phyloP scores from a whole-genome alignment of 2,329 filamentous ascomycete species.

The Pseudocercospora musae region DNA sequence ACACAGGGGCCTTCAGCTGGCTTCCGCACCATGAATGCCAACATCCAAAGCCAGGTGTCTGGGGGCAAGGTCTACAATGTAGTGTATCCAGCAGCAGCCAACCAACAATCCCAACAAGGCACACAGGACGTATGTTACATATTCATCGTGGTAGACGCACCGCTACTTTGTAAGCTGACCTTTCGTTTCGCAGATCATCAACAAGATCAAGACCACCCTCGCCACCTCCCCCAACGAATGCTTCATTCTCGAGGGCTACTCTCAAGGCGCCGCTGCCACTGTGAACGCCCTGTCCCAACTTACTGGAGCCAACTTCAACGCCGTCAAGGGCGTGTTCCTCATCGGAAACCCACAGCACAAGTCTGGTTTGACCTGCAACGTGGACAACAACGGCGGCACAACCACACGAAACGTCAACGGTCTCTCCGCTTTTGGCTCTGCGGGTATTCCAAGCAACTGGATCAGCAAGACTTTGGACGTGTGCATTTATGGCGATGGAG shows the following conservation, averaged over 20 bases:
- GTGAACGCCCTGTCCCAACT: conserved; percentile 34
- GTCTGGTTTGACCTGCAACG: conserved; percentile 35
- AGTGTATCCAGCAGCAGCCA: conserved; percentile 33
- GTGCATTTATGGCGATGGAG: conserved; percentile 37
- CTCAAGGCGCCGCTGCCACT: conserved; percentile 37
- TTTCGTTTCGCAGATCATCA: conserved; percentile 27
- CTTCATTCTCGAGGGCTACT: conserved; percentile 40
- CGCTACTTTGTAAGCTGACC: neutral
- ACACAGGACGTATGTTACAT: conserved; percentile 27
- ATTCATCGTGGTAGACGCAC: too few relatives aligned
- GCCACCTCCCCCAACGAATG: conserved; percentile 31
- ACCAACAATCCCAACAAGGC: conserved; percentile 30
- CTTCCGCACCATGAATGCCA: conserved; percentile 37
- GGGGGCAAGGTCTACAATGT: conserved; percentile 38
- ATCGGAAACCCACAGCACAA: conserved; percentile 37
- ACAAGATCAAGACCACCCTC: conserved; percentile 32
- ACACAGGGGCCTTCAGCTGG: conserved; percentile 26
- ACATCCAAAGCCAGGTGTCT: conserved; percentile 27
- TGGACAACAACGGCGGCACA: conserved; percentile 36
- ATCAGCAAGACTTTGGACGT: conserved; percentile 38
- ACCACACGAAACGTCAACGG: conserved; percentile 36
- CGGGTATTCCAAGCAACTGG: conserved; percentile 35
- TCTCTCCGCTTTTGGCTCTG: conserved; percentile 9
- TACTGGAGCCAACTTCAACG: conserved; percentile 34
- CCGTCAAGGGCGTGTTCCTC: conserved; percentile 39